Conservation (phyloP, 208 protist species). For the Crithidia thermophila region DNA sequence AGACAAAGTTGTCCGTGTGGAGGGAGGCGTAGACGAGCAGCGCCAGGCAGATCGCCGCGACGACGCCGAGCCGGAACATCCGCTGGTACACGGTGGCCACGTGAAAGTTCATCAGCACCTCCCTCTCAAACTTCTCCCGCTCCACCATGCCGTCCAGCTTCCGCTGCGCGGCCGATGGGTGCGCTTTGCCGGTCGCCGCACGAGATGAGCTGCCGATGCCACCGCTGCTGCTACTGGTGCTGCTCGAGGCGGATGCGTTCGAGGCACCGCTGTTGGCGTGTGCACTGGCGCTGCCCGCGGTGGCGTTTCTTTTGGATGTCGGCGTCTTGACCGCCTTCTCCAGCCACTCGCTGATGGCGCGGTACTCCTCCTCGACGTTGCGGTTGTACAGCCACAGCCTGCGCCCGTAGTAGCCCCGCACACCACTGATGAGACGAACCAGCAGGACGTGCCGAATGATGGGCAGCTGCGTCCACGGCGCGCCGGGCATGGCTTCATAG, state of each 20-base stretch:
- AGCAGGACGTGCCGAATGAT: slow-evolving; percentile 78
- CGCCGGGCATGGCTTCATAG: slow-evolving; percentile 58
- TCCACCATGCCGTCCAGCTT: slow-evolving; percentile 50
- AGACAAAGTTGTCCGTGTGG: slow-evolving; percentile 64
- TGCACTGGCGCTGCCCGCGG: background rate
- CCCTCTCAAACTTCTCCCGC: slow-evolving; percentile 74
- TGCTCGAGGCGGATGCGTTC: background rate
- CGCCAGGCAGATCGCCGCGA: slow-evolving; percentile 39
- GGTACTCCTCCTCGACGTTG: slow-evolving; percentile 73
- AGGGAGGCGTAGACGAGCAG: slow-evolving; percentile 51
- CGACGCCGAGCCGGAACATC: slow-evolving; percentile 54
- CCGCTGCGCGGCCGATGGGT: slow-evolving; percentile 15
- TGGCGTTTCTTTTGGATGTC: background rate
- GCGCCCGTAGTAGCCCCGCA: slow-evolving; percentile 46
- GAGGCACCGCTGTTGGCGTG: too few species aligned
- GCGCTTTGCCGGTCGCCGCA: too few species aligned
- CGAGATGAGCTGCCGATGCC: background rate
- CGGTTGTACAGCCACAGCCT: slow-evolving; percentile 80
- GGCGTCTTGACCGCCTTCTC: slow-evolving; percentile 30
- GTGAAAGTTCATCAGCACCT: slow-evolving; percentile 76
- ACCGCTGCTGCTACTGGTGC: background rate
- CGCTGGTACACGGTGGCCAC: slow-evolving; percentile 87
- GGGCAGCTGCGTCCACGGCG: slow-evolving; percentile 77
- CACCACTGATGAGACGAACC: slow-evolving; percentile 65
- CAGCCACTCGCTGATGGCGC: slow-evolving; percentile 62